These are phyloP conservation scores for Aspergillus conjunctus DNA, from an alignment of 495 filamentous ascomycete genomes.

Conservation along the genomic window DNA sequence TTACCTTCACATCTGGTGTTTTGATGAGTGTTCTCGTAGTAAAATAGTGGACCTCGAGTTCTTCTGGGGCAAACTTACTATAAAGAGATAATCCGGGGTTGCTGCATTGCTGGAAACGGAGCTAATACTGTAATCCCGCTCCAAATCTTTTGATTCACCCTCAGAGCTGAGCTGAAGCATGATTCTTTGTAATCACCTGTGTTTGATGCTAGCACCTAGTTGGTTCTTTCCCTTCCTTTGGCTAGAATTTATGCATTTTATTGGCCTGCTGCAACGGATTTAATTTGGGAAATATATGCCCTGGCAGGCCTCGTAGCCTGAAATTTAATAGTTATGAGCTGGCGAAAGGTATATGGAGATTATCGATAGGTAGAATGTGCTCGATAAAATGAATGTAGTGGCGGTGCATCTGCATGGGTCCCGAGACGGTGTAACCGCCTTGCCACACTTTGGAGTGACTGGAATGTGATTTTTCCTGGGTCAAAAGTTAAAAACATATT, in stretches of 20 bases:
- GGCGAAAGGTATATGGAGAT: too few species aligned
- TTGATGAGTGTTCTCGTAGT: not conserved
- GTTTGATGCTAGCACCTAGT: too few species aligned
- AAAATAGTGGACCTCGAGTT: not conserved
- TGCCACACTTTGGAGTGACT: not conserved
- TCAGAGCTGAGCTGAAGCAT: not conserved
- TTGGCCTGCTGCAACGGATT: too few species aligned
- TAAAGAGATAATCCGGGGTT: not conserved
- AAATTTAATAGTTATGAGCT: too few species aligned
- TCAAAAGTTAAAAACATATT: not conserved
- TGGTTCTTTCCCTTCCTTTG: too few species aligned
- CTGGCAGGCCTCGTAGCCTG: too few species aligned
- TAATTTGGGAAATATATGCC: too few species aligned
- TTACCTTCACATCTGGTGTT: not conserved
- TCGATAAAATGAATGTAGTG: too few species aligned
- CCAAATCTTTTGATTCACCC: not conserved
- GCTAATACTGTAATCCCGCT: not conserved
- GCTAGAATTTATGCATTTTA: too few species aligned
- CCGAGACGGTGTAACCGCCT: not conserved
- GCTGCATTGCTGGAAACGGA: not conserved
- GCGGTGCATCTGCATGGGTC: not conserved
- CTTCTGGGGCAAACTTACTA: not conserved
- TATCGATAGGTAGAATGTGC: too few species aligned
- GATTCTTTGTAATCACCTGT: too few species aligned
- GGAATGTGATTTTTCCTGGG: not conserved